phyloP scores from a whole-genome alignment of 1,139 yeast species.

The Debaryomyces sp. region DNA sequence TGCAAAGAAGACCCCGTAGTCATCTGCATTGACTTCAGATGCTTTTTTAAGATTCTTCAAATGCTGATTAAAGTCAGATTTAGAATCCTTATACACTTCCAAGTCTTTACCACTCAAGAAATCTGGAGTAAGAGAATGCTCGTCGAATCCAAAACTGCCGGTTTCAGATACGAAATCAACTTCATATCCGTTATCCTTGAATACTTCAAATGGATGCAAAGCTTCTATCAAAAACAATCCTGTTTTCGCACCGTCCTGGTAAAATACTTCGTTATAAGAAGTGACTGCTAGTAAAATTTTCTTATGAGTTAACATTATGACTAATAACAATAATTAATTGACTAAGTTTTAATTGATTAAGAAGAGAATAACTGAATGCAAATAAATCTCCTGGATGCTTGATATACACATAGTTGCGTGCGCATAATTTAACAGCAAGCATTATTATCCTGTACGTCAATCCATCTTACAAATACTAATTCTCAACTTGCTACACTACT shows the following conservation, averaged over 20 bases:
- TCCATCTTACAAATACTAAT: no score
- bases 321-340: not conserved
- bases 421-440: no score
- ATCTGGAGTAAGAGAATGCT: slow-evolving; percentile 45
- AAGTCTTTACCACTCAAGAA: slow-evolving; percentile 48
- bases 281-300: slow-evolving; percentile 56
- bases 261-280: slow-evolving; percentile 50
- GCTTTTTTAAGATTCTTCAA: slow-evolving; percentile 42
- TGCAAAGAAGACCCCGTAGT: slow-evolving; percentile 57
- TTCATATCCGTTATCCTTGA: slow-evolving; percentile 47
- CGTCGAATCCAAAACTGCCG: slow-evolving; percentile 57
- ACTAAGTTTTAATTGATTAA: not conserved
- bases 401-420: no score
- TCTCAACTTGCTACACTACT: no score
- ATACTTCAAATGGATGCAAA: slow-evolving; percentile 54
- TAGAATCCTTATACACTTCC: slow-evolving; percentile 35
- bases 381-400: no score
- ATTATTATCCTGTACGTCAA: no score
- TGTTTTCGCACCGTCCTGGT: slow-evolving; percentile 55
- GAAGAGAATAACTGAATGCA: not conserved
- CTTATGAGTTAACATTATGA: slow-evolving; percentile 20
- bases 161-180: slow-evolving; percentile 59
- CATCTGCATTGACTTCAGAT: slow-evolving; percentile 44
- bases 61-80: slow-evolving; percentile 39
- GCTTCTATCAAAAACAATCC: slow-evolving; percentile 61